Conservation (phyloP, 2,329 filamentous ascomycete genomes). For the Colletotrichum higginsianum region DNA sequence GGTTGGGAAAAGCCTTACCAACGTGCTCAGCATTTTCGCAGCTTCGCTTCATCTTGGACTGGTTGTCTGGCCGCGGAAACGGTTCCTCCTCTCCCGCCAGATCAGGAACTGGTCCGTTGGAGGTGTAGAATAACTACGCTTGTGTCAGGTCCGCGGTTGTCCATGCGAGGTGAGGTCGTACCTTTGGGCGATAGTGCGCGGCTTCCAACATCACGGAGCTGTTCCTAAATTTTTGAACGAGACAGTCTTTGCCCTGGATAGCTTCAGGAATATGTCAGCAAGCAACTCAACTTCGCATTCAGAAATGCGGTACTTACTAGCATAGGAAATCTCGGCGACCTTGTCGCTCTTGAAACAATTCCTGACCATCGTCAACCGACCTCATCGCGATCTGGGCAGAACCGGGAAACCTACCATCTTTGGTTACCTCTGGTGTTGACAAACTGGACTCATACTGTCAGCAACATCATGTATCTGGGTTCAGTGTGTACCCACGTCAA, state of each 20-base stretch:
- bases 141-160: slow-evolving; percentile 15
- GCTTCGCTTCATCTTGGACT: slow-evolving; percentile 88
- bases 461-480: slow-evolving; percentile 45
- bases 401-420: slow-evolving; percentile 69
- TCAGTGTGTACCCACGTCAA: slow-evolving; percentile 67
- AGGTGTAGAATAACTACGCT: slow-evolving; percentile 66
- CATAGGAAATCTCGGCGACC: slow-evolving; percentile 91
- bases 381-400: neutral
- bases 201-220: slow-evolving; percentile 95
- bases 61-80: slow-evolving; percentile 87
- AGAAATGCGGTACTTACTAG: slow-evolving; percentile 73
- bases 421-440: slow-evolving; percentile 79
- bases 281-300: neutral
- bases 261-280: slow-evolving; percentile 64
- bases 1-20: slow-evolving; percentile 66
- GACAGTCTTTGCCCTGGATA: slow-evolving; percentile 91
- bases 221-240: slow-evolving; percentile 96
- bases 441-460: slow-evolving; percentile 67
- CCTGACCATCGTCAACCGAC: slow-evolving; percentile 60
- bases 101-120: slow-evolving; percentile 63
- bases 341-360: slow-evolving; percentile 88
- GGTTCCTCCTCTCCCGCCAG: slow-evolving; percentile 79
- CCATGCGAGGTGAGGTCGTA: slow-evolving; percentile 51
- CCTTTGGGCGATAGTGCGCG: slow-evolving; percentile 86
- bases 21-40: slow-evolving; percentile 89